Base-by-base conservation (phyloP, 495 filamentous ascomycete genomes). In the Ramalina intermedia region DNA sequence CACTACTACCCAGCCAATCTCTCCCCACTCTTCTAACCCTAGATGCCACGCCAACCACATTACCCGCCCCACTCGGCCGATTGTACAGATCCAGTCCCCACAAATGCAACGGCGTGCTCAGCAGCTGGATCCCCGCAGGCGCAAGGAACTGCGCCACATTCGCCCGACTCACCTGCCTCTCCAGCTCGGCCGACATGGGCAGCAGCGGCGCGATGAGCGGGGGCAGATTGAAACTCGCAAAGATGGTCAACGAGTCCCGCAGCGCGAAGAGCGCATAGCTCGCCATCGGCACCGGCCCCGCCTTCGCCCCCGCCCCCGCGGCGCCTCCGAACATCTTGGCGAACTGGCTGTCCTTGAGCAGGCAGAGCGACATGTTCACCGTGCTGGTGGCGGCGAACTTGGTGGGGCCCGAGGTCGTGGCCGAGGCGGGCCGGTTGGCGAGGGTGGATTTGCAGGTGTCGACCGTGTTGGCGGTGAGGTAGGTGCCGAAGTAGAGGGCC, bases 51-150 rank as follows among this genome's bases (percentile, higher is more conserved):
- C 54, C 59, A 16, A 75, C 56, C 16, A 66, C 68, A 8, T 63
- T 63, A 1, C 57, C 61, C 37, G 68, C 68, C 6, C 12, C 44
- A 27, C 5, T 47, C 21, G 68, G 67, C 0, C 84, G 73, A 61
- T 96, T 96, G 64, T 94, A 96, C 50, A 94, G 52, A 66, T 96
- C 90, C 65, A 96, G 50, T 0, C 90, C 90, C 37, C 89, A 70
- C 51, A 96, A 67, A 67, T 96, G 90, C 66, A 95, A 67, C 8
- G 89, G 88, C 41, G 90, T 96, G 54, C 78, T 85, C 37, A 82
- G 53, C 18, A 94, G 63, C 68, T 96, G 90, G 56, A 94, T 78
- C 14, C 75, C 74, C 2, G 87, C 87, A 0, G 87, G 87, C 50
- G 85, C 81, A 6, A 79, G 54, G 56, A 94, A 89, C 66, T 95